These are phyloP conservation scores for Chrysoporthe austroafricana DNA, from an alignment of 2,329 filamentous ascomycete species.

Conservation along the genomic window DNA sequence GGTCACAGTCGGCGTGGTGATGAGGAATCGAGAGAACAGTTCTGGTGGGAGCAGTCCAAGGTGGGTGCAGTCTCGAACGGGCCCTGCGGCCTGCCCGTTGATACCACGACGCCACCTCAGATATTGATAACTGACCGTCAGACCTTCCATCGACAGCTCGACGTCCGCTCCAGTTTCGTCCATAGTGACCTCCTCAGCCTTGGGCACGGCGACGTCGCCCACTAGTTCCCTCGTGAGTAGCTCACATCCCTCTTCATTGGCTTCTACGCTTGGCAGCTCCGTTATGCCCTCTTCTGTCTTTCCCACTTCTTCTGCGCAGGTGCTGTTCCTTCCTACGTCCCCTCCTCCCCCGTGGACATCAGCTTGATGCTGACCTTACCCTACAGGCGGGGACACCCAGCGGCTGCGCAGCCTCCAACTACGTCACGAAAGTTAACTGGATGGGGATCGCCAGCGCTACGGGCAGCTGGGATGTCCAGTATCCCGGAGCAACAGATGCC, in stretches of 20 bases:
- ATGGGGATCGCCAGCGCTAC: constrained; percentile 22
- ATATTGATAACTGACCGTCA: neutral
- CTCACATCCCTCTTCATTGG: neutral
- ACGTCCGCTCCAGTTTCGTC: neutral
- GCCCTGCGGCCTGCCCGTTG: neutral
- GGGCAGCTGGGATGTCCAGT: constrained; percentile 17
- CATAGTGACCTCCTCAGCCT: neutral
- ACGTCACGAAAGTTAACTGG: constrained; percentile 18
- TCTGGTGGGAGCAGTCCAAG: neutral
- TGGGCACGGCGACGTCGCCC: constrained; percentile 5
- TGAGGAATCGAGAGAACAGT: constrained; percentile 1
- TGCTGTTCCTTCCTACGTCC: neutral
- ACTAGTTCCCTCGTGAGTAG: constrained; percentile 17
- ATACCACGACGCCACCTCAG: neutral
- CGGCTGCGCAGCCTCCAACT: constrained; percentile 21
- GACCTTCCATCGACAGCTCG: neutral
- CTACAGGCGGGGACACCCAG: constrained; percentile 9
- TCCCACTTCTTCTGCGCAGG: neutral
- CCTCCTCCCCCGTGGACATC: neutral
- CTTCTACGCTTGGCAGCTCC: neutral
- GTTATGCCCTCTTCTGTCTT: neutral
- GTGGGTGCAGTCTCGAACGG: neutral
- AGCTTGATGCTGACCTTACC: neutral
- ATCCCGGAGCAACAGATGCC: constrained; percentile 13
- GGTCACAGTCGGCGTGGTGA: constrained; percentile 16